These are phyloP conservation scores for Vitellaria paradoxa DNA, from an alignment of 179 eudicot genomes.

Conservation along the genomic window DNA sequence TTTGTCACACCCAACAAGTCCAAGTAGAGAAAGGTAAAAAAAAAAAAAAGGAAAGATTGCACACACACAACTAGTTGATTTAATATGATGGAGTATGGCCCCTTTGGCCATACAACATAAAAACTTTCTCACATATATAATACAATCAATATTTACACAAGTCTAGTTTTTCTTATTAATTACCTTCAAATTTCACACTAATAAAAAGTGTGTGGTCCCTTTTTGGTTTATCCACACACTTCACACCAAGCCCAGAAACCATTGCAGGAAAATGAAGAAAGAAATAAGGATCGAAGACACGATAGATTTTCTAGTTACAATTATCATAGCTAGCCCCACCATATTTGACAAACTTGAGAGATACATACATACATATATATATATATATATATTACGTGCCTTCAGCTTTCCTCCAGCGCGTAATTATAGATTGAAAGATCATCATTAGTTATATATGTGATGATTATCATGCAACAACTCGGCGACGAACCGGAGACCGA, in stretches of 20 bases:
- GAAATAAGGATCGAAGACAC: background rate
- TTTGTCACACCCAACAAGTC: background rate
- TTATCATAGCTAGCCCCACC: background rate
- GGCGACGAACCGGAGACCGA: slow-evolving; percentile 15
- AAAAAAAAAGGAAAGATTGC: background rate
- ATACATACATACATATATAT: too few relatives aligned
- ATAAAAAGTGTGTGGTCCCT: background rate
- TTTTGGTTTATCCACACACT: slow-evolving; percentile 10
- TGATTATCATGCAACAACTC: slow-evolving; percentile 3
- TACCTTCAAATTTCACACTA: slow-evolving; percentile 11
- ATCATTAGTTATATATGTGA: background rate
- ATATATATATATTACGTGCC: background rate
- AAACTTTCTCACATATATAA: background rate
- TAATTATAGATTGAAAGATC: background rate
- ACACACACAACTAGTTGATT: background rate
- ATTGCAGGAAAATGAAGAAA: background rate
- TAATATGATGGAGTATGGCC: background rate
- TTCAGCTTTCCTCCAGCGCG: slow-evolving; percentile 1
- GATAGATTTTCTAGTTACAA: background rate
- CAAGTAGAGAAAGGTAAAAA: background rate
- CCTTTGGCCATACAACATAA: background rate
- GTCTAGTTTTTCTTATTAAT: background rate
- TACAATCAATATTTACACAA: background rate
- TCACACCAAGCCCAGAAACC: background rate
- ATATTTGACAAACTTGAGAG: slow-evolving; percentile 2